Conservation (phyloP, 129 eudicot genomes). For the Centaurea solstitialis region DNA sequence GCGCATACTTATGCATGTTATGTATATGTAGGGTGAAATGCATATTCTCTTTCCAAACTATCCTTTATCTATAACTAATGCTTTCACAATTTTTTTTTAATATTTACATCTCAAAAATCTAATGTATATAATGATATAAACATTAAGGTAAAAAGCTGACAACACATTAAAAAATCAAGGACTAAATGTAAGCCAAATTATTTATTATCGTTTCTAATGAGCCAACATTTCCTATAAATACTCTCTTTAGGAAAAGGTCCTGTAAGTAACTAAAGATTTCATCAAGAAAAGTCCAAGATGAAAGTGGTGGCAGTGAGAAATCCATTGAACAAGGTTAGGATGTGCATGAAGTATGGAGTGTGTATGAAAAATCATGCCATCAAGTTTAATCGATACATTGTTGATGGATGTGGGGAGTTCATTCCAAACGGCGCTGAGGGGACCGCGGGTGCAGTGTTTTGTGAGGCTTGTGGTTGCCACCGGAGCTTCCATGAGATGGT, state of each 20-base stretch:
- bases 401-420: slow-evolving; percentile 37
- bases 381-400: slow-evolving; percentile 16
- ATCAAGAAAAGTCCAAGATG: slow-evolving; percentile 16
- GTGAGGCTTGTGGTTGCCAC: slow-evolving; percentile 36
- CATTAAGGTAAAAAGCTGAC: slow-evolving; percentile 7
- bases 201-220: neutral
- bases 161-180: slow-evolving; percentile 16
- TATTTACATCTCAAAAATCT: neutral
- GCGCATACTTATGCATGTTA: neutral
- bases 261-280: neutral
- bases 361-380: slow-evolving; percentile 27
- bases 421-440: slow-evolving; percentile 21
- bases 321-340: slow-evolving; percentile 20
- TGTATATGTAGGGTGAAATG: neutral
- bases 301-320: neutral
- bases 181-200: slow-evolving; percentile 3
- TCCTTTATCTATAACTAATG: neutral
- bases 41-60: neutral
- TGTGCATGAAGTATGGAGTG: slow-evolving; percentile 23
- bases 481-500: slow-evolving; percentile 23
- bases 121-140: neutral
- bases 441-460: slow-evolving; percentile 20
- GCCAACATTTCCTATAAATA: slow-evolving; percentile 10
- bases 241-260: slow-evolving; percentile 15
- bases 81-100: neutral